phyloP scores from a whole-genome alignment of 345 rosid species.

The Corchorus olitorius region DNA sequence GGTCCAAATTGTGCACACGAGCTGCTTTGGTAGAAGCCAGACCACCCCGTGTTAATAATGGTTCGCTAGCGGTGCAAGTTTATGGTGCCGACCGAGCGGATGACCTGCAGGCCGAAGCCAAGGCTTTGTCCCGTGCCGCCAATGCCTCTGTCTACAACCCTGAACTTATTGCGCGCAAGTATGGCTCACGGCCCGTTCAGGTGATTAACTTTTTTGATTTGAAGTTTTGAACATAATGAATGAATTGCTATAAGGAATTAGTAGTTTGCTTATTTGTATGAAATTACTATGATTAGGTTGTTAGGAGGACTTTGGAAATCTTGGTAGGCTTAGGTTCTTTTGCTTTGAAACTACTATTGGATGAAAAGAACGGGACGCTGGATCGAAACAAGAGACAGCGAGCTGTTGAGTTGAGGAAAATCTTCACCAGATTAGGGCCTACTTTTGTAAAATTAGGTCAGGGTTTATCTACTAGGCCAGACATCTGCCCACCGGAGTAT shows the following conservation, averaged over 20 bases:
- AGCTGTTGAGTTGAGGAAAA: slow-evolving; percentile 59
- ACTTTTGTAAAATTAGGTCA: slow-evolving; percentile 98
- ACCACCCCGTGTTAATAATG: slow-evolving; percentile 29
- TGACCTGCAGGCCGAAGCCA: slow-evolving; percentile 82
- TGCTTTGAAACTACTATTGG: slow-evolving; percentile 62
- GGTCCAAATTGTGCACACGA: slow-evolving; percentile 24
- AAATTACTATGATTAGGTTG: slow-evolving; percentile 44
- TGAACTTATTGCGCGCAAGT: slow-evolving; percentile 64
- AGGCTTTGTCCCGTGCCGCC: slow-evolving; percentile 82
- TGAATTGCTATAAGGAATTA: background rate
- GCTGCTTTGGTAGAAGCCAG: slow-evolving; percentile 48
- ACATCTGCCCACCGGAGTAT: slow-evolving; percentile 91
- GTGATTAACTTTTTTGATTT: slow-evolving; percentile 31
- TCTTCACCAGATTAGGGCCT: slow-evolving; percentile 87
- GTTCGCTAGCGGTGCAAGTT: slow-evolving; percentile 26
- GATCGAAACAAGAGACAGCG: slow-evolving; percentile 74
- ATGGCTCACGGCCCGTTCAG: slow-evolving; percentile 79
- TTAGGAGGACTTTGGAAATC: slow-evolving; percentile 73
- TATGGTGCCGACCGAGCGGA: slow-evolving; percentile 53
- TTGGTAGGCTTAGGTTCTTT: slow-evolving; percentile 68
- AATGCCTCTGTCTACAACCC: slow-evolving; percentile 81
- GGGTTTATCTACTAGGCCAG: slow-evolving; percentile 96
- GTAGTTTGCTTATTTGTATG: background rate
- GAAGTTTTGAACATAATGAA: background rate
- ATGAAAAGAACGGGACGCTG: slow-evolving; percentile 62